Conservation (phyloP, 1,139 yeast genomes). For the Blastobotrys arbuscula region DNA sequence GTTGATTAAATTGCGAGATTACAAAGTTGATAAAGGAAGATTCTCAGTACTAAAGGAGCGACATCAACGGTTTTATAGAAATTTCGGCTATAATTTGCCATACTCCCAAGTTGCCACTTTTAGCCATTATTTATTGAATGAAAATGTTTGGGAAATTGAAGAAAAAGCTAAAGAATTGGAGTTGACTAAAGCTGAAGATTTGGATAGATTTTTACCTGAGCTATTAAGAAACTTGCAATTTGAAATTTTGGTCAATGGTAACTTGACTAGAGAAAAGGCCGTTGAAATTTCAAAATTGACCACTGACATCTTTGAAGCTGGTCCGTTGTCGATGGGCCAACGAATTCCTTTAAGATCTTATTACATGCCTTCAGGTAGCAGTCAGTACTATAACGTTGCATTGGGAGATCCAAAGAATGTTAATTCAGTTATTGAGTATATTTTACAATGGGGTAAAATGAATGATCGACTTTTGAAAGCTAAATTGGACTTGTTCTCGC, state of each 20-base stretch:
- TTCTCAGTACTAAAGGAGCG: conserved; percentile 66
- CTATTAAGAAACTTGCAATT: conserved; percentile 46
- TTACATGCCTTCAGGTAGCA: conserved; percentile 41
- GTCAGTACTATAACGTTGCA: conserved; percentile 46
- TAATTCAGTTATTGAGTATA: conserved; percentile 80
- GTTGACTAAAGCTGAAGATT: conserved; percentile 45
- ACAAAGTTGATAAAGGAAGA: conserved; percentile 49
- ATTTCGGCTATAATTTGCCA: conserved; percentile 71
- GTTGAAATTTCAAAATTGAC: conserved; percentile 42
- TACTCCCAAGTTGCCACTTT: conserved; percentile 61
- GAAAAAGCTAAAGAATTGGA: conserved; percentile 55
- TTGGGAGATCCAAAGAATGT: conserved; percentile 65
- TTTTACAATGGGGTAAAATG: conserved; percentile 59
- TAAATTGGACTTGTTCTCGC: conserved; percentile 59
- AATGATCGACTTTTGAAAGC: conserved; percentile 38
- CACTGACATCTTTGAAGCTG: conserved; percentile 33
- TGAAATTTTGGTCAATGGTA: conserved; percentile 78
- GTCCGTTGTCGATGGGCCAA: conserved; percentile 35
- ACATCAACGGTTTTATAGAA: conserved; percentile 54
- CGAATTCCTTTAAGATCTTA: conserved; percentile 47
- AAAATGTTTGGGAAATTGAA: conserved; percentile 57
- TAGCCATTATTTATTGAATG: conserved; percentile 59
- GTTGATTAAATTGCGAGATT: conserved; percentile 46
- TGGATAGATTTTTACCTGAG: conserved; percentile 44
- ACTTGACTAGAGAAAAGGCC: conserved; percentile 56